These are phyloP conservation scores for Fusarium devonianum DNA, from an alignment of 2,329 filamentous ascomycete genomes.

Conservation along the genomic window DNA sequence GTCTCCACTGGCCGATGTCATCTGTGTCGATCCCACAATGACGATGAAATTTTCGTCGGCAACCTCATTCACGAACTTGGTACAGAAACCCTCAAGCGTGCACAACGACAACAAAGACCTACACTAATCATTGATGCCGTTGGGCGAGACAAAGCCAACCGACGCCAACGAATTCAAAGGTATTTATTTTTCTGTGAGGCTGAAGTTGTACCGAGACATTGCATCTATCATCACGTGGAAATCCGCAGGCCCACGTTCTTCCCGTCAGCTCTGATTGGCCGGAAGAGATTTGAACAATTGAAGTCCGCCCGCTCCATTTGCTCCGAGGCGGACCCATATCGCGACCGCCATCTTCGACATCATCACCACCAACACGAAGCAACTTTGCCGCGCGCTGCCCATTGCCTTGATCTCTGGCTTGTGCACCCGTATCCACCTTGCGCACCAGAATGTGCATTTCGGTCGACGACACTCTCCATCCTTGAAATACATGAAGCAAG, in stretches of 20 bases:
- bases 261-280: constrained; percentile 25
- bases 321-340: constrained; percentile 33
- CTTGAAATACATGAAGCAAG: constrained; percentile 30
- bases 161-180: constrained; percentile 3
- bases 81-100: not conserved
- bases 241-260: not conserved
- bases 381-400: constrained; percentile 12
- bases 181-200: constrained; percentile 10
- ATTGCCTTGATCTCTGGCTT: constrained; percentile 16
- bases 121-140: too few relatives aligned
- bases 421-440: constrained; percentile 15
- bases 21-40: constrained; percentile 16
- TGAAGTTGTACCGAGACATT: constrained; percentile 13
- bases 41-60: constrained; percentile 17
- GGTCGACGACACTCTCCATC: constrained; percentile 11
- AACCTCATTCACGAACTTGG: not conserved
- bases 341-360: constrained; percentile 33
- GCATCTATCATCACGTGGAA: constrained; percentile 41
- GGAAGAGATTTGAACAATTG: constrained; percentile 35
- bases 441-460: constrained; percentile 30
- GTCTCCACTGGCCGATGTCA: constrained; percentile 28
- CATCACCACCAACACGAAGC: constrained; percentile 25
- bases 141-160: not conserved
- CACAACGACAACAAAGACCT: not conserved
- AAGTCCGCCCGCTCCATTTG: constrained; percentile 32